Percentiles rank a stretch among this genome's conserved stretches.
Evolutionary conservation across 495 filamentous ascomycete species (phyloP).

Genomic region (Hyphodiscus hymeniophilus): DNA sequence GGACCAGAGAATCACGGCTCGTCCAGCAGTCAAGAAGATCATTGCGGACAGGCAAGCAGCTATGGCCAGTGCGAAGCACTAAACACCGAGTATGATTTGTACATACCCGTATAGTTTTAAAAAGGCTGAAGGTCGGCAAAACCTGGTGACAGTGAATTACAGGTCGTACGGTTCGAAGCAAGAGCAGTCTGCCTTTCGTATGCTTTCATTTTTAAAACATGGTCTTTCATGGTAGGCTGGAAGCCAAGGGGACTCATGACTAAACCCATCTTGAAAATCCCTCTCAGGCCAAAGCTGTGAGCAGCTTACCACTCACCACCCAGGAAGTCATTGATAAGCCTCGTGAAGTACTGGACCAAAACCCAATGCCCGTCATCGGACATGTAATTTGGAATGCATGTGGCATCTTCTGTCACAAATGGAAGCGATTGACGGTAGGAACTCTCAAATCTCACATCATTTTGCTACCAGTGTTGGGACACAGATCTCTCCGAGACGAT

Average conservation of each 20-base stretch:
- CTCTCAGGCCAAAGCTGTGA: too few species aligned
- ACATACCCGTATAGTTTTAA: background rate
- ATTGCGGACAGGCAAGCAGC: conserved; percentile 1
- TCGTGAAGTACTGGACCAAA: conserved; percentile 24
- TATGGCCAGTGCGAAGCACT: conserved; percentile 5
- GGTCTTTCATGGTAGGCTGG: too few species aligned
- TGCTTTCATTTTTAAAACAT: too few species aligned
- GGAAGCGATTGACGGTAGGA: conserved; percentile 26
- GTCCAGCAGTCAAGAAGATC: conserved; percentile 33
- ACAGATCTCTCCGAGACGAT: conserved; percentile 22
- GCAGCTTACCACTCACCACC: background rate
- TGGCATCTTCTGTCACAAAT: conserved; percentile 23
- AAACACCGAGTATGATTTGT: background rate
- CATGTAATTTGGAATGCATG: conserved; percentile 27
- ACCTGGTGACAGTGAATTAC: too few species aligned
- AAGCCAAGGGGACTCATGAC: too few species aligned
- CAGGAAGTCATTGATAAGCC: background rate
- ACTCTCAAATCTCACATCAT: conserved; percentile 26
- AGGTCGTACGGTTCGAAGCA: too few species aligned
- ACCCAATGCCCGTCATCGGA: conserved; percentile 26
- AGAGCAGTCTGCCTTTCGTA: too few species aligned
- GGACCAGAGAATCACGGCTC: conserved; percentile 23
- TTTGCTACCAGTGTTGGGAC: conserved; percentile 28
- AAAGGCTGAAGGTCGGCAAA: background rate
- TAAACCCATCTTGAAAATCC: too few species aligned